Conservation (phyloP, 1,139 yeast genomes). For the Zygosaccharomyces sapae region DNA sequence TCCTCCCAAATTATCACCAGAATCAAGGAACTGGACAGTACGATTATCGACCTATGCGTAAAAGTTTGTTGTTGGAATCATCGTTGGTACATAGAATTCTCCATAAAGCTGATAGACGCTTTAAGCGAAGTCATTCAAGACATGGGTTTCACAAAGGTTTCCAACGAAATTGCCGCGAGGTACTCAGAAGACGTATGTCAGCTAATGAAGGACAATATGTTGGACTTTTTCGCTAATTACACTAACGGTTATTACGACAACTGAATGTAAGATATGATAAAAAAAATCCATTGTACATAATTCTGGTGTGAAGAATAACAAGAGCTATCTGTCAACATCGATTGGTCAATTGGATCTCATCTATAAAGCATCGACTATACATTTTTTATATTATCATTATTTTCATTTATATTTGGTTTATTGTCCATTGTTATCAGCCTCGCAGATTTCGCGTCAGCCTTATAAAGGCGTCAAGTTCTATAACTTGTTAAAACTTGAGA, state of each 20-base stretch:
- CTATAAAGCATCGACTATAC: background rate
- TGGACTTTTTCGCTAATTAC: slow-evolving; percentile 28
- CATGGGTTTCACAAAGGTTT: slow-evolving; percentile 74
- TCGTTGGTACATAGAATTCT: slow-evolving; percentile 92
- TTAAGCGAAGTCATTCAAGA: slow-evolving; percentile 62
- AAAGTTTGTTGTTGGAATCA: slow-evolving; percentile 90
- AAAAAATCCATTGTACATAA: slow-evolving; percentile 1
- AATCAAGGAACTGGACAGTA: slow-evolving; percentile 51
- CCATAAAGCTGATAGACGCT: slow-evolving; percentile 57
- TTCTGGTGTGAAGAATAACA: background rate
- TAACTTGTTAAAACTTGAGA: no score
- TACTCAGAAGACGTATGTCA: slow-evolving; percentile 46
- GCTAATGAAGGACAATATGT: slow-evolving; percentile 36
- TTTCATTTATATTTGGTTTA: background rate
- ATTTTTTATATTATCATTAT: background rate
- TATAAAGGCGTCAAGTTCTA: background rate
- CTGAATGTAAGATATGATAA: background rate
- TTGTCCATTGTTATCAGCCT: background rate
- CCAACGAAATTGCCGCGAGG: slow-evolving; percentile 69
- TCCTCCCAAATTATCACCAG: slow-evolving; percentile 40
- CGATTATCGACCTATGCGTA: slow-evolving; percentile 65
- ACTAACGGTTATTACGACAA: slow-evolving; percentile 31
- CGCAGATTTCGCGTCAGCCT: slow-evolving; percentile 4
- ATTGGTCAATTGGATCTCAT: no score
- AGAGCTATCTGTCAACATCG: background rate